Evolutionary conservation across 139 green algal species (phyloP).

Genomic region (Closterium sp.): DNA sequence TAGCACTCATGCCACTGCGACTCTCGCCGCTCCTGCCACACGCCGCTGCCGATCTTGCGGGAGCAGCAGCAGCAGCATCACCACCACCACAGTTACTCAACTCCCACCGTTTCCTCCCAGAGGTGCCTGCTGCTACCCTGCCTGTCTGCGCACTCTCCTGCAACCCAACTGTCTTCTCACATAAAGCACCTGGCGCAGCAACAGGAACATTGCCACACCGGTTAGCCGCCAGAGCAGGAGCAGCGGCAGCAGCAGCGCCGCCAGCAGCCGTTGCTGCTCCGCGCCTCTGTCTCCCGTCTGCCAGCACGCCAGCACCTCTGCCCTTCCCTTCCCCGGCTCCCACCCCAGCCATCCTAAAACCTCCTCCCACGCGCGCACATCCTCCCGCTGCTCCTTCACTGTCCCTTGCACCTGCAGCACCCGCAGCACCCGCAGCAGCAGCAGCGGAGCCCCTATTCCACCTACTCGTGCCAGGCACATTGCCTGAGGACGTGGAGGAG

Average conservation of each 20-base stretch:
- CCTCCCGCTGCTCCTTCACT: not conserved
- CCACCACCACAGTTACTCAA: not conserved
- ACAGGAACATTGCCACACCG: not conserved
- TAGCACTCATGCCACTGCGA: not conserved
- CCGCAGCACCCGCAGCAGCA: too few species aligned
- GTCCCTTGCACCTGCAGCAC: not conserved
- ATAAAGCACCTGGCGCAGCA: not conserved
- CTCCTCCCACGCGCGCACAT: not conserved
- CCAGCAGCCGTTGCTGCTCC: not conserved
- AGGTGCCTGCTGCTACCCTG: not conserved
- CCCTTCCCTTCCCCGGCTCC: not conserved
- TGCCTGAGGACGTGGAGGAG: not conserved
- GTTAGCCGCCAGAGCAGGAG: not conserved
- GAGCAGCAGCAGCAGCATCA: too few species aligned
- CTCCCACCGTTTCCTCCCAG: not conserved
- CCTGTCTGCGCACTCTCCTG: not conserved
- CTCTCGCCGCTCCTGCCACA: not conserved
- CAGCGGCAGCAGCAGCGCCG: not conserved
- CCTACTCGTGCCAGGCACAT: not conserved
- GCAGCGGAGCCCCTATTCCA: not conserved
- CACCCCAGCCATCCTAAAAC: not conserved
- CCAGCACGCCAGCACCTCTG: not conserved
- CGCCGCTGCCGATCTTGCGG: not conserved
- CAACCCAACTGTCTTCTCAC: not conserved
- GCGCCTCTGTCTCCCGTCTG: not conserved